Percentiles rank a stretch among this genome's conserved stretches.
phyloP scores from a whole-genome alignment of 2,329 filamentous ascomycete species.

The Anisogramma anomala region DNA sequence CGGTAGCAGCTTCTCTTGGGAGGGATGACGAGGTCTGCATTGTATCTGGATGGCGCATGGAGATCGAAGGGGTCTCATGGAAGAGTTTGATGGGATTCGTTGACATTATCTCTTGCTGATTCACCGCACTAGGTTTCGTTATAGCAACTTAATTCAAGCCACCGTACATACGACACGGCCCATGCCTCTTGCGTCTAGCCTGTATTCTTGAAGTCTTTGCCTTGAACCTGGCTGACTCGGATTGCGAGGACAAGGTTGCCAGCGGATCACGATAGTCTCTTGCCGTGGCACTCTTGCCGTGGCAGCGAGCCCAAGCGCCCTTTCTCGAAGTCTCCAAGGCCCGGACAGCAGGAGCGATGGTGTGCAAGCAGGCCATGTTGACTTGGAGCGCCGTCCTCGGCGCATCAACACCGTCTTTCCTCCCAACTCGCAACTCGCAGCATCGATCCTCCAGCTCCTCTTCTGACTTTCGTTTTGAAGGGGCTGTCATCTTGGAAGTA shows the following conservation, averaged over 20 bases:
- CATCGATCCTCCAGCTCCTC: not conserved
- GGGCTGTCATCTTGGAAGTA: constrained; percentile 3
- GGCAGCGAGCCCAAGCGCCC: too few relatives aligned
- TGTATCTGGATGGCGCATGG: constrained; percentile 38
- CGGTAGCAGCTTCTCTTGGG: constrained; percentile 29
- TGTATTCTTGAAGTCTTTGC: too few relatives aligned
- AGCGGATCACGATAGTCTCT: too few relatives aligned
- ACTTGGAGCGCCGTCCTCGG: too few relatives aligned
- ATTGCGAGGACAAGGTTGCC: too few relatives aligned
- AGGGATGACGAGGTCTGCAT: constrained; percentile 41
- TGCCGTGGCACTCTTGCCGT: too few relatives aligned
- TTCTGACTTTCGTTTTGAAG: constrained; percentile 4
- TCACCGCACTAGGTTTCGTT: not conserved
- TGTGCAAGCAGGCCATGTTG: not conserved
- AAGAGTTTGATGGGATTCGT: constrained; percentile 17
- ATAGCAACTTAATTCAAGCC: constrained; percentile 1
- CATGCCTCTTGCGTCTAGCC: not conserved
- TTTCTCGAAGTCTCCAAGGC: not conserved
- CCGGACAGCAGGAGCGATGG: not conserved
- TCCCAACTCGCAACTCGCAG: constrained; percentile 13
- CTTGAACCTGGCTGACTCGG: too few relatives aligned
- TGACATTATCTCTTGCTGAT: constrained; percentile 10
- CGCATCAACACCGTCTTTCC: not conserved
- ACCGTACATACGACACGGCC: constrained; percentile 1
- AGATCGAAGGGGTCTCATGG: constrained; percentile 22